phyloP scores from a whole-genome alignment of 202 grass and related monocot species.

The Saccharum hybrid region DNA sequence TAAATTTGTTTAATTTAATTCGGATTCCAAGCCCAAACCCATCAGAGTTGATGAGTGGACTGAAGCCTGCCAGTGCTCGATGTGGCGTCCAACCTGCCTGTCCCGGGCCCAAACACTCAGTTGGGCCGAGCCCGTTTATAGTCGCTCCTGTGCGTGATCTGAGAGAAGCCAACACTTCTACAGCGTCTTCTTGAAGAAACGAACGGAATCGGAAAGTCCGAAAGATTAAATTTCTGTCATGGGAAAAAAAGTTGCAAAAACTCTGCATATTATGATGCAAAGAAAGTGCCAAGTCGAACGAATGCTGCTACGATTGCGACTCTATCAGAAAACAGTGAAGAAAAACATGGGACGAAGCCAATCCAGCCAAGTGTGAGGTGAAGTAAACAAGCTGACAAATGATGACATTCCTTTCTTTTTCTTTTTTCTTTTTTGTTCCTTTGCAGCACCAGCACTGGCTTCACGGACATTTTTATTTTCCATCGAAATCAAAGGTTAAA shows the following conservation, averaged over 20 bases:
- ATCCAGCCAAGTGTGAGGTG: neutral
- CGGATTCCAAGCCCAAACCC: neutral
- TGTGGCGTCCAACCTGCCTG: neutral
- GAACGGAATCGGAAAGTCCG: neutral
- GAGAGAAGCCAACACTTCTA: neutral
- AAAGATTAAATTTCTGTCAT: no score
- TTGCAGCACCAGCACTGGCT: neutral
- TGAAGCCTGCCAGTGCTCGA: neutral
- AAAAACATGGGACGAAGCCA: neutral
- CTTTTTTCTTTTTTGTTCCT: neutral
- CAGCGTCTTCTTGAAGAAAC: neutral
- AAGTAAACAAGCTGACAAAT: neutral
- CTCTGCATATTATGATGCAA: neutral
- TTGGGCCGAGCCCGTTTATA: neutral
- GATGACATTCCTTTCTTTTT: neutral
- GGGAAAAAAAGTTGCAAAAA: neutral
- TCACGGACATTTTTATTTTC: neutral
- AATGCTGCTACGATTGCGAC: neutral
- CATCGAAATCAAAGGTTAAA: neutral
- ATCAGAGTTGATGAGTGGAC: neutral
- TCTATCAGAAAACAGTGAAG: neutral
- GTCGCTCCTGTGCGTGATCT: neutral
- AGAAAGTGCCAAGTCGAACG: neutral
- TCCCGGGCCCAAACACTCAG: neutral
- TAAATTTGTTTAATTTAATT: neutral